A percentile compares a stretch with the other conserved stretches of the same genome.
These are phyloP conservation scores for Wallacemonas rigidus DNA, from an alignment of 208 protist genomes.

Conservation along the genomic window DNA sequence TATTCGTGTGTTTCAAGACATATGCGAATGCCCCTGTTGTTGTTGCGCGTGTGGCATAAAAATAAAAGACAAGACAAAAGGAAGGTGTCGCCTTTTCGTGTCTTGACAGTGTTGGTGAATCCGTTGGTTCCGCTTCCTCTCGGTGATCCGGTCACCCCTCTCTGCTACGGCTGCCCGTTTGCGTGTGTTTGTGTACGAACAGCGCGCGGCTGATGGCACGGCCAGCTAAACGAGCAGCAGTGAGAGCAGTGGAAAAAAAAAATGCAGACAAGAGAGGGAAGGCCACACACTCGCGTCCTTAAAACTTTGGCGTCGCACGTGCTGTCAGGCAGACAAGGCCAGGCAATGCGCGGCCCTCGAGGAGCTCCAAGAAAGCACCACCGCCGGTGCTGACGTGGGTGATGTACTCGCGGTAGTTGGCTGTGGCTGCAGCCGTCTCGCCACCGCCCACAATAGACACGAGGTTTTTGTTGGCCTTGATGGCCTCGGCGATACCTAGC, in stretches of 20 bases:
- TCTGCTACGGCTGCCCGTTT: not conserved
- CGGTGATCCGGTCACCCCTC: too few species aligned
- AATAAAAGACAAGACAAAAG: too few species aligned
- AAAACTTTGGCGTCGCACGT: slow-evolving; percentile 73
- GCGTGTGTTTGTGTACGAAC: not conserved
- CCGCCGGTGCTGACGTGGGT: slow-evolving; percentile 99
- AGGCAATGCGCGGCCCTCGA: slow-evolving; percentile 97
- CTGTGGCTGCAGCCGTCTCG: slow-evolving; percentile 96
- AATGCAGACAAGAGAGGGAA: not conserved
- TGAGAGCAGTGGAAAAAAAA: not conserved
- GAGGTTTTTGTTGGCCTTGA: slow-evolving; percentile 69
- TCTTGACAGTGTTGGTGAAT: too few species aligned
- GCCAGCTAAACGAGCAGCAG: not conserved
- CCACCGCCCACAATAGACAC: slow-evolving; percentile 97
- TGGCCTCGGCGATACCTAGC: slow-evolving; percentile 70
- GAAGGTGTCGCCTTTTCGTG: too few species aligned
- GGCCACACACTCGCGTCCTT: slow-evolving; percentile 6
- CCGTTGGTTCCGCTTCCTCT: too few species aligned
- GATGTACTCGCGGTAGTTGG: slow-evolving; percentile 89
- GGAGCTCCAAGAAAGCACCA: slow-evolving; percentile 99
- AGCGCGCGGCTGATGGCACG: not conserved
- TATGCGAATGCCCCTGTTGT: too few species aligned
- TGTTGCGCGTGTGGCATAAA: too few species aligned
- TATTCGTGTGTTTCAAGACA: too few species aligned
- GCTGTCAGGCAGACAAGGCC: slow-evolving; percentile 93